Evolutionary conservation across 495 filamentous ascomycete species (phyloP).

Genomic region (Xylaria curta): DNA sequence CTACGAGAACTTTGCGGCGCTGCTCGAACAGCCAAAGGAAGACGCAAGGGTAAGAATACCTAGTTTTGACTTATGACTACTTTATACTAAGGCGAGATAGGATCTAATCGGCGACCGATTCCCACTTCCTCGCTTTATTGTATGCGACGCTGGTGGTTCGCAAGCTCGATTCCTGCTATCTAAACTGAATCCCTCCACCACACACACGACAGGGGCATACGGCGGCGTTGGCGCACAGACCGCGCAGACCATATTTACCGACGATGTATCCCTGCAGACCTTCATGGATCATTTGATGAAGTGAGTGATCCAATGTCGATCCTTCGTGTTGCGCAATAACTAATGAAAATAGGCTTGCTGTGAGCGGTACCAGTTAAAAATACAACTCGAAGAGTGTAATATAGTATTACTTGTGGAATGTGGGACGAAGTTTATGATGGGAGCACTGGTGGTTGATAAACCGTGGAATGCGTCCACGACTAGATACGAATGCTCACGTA

Average conservation of each 20-base stretch:
- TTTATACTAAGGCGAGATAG: conserved; percentile 52
- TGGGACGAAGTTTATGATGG: background rate
- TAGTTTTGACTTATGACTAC: conserved; percentile 3
- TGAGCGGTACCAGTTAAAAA: conserved; percentile 61
- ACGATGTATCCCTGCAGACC: conserved; percentile 97
- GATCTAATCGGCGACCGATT: conserved; percentile 98
- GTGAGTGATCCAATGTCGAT: conserved; percentile 56
- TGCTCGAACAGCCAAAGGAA: conserved; percentile 96
- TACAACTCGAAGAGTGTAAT: background rate
- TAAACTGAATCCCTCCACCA: conserved; percentile 97
- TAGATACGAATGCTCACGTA: conserved; percentile 17
- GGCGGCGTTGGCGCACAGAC: conserved; percentile 84
- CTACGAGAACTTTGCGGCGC: conserved; percentile 91
- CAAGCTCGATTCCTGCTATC: conserved; percentile 97
- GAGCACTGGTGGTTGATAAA: conserved; percentile 17
- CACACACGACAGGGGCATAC: conserved; percentile 92
- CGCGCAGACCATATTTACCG: conserved; percentile 98
- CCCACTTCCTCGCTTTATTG: conserved; percentile 96
- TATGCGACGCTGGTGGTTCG: conserved; percentile 97
- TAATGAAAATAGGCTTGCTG: conserved; percentile 53
- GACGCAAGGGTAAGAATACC: conserved; percentile 80
- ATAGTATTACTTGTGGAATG: background rate
- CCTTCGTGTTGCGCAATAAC: conserved; percentile 9
- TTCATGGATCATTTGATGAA: conserved; percentile 99
- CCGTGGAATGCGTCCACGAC: background rate